Conservation (phyloP, 805 yeast genomes). For the Metschnikowia borealis region DNA sequence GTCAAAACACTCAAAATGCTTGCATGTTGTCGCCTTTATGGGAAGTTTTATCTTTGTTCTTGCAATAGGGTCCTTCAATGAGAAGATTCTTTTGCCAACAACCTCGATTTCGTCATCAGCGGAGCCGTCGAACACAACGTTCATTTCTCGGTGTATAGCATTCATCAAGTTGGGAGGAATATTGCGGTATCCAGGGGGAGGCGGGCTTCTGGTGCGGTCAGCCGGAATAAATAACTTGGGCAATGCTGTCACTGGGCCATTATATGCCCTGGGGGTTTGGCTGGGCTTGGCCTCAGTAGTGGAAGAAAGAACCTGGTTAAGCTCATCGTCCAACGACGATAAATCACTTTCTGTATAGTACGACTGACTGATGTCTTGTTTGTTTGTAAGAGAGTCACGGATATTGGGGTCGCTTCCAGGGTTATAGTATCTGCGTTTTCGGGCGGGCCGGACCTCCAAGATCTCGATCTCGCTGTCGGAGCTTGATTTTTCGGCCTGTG, state of each 20-base stretch:
- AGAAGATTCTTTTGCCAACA: slow-evolving; percentile 34
- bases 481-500: neutral
- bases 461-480: slow-evolving; percentile 17
- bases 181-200: slow-evolving; percentile 20
- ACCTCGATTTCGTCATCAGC: slow-evolving; percentile 29
- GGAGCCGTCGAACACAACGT: slow-evolving; percentile 16
- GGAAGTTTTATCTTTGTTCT: slow-evolving; percentile 38
- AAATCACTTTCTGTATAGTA: slow-evolving; percentile 12
- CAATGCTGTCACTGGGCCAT: neutral
- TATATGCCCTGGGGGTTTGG: neutral
- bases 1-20: slow-evolving; percentile 44
- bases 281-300: neutral
- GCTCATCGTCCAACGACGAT: slow-evolving; percentile 14
- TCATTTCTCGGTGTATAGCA: slow-evolving; percentile 27
- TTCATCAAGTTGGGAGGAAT: slow-evolving; percentile 29
- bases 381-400: neutral
- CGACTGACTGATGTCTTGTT: neutral
- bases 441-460: slow-evolving; percentile 11
- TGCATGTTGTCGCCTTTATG: slow-evolving; percentile 34
- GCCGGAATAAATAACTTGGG: slow-evolving; percentile 11
- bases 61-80: slow-evolving; percentile 39
- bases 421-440: neutral
- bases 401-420: neutral
- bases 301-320: slow-evolving; percentile 12
- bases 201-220: slow-evolving; percentile 9